These are phyloP conservation scores for Amauroascus niger DNA, from an alignment of 2,329 filamentous ascomycete species.

Conservation along the genomic window DNA sequence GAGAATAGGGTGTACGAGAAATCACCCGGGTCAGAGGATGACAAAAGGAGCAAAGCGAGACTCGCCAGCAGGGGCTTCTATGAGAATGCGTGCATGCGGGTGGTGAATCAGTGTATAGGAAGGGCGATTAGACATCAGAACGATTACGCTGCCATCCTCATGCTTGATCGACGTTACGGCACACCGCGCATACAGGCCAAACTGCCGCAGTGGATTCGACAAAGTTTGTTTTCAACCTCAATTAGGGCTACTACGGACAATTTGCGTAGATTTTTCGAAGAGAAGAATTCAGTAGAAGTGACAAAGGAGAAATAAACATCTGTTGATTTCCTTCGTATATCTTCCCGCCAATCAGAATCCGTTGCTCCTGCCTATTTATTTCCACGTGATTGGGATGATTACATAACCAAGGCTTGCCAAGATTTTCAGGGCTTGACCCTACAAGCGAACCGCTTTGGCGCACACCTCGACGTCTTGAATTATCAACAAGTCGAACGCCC, in stretches of 20 bases:
- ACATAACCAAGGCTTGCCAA: conserved; percentile 9
- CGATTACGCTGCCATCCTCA: conserved; percentile 83
- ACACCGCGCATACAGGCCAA: conserved; percentile 63
- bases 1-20: conserved; percentile 47
- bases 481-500: conserved; percentile 20
- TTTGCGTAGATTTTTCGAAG: conserved; percentile 5
- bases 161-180: conserved; percentile 74
- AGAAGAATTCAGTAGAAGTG: background rate
- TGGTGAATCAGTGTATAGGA: conserved; percentile 94
- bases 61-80: conserved; percentile 65
- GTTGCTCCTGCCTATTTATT: no score
- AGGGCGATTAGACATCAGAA: conserved; percentile 76
- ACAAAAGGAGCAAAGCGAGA: conserved; percentile 32
- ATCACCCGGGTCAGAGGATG: conserved; percentile 21
- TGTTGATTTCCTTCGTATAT: no score
- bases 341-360: no score
- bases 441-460: conserved; percentile 12
- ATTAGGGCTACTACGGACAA: background rate
- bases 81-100: conserved; percentile 91
- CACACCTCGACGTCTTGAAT: conserved; percentile 16
- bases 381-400: no score
- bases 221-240: conserved; percentile 44
- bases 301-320: background rate
- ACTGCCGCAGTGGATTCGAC: conserved; percentile 79
- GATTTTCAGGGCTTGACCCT: conserved; percentile 13